These are phyloP conservation scores for Pseudogymnoascus sp. DNA, from an alignment of 2,329 filamentous ascomycete species.

Conservation along the genomic window DNA sequence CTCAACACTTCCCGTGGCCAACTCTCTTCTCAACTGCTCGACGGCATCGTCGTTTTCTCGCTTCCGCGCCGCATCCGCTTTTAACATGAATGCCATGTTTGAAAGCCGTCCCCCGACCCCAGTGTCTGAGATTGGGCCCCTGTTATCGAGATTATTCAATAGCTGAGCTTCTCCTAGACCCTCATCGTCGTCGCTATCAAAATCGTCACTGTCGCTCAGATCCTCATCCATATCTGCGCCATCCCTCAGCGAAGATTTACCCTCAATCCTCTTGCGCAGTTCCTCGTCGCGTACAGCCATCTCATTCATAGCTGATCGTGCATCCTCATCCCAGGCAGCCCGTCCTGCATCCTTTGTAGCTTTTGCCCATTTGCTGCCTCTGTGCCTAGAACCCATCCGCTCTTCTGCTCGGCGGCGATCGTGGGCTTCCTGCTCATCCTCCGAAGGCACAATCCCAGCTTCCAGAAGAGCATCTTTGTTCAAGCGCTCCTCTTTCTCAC, in stretches of 20 bases:
- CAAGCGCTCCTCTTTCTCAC: slow-evolving; percentile 47
- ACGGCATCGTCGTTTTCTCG: slow-evolving; percentile 73
- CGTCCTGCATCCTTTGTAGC: slow-evolving; percentile 55
- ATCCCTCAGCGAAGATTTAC: slow-evolving; percentile 43
- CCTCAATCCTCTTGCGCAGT: slow-evolving; percentile 54
- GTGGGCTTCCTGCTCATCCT: slow-evolving; percentile 54
- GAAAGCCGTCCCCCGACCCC: slow-evolving; percentile 58
- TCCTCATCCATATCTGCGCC: slow-evolving; percentile 39
- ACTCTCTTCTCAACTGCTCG: slow-evolving; percentile 58
- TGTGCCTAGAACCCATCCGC: slow-evolving; percentile 61
- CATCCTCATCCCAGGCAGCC: slow-evolving; percentile 61
- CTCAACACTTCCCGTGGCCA: slow-evolving; percentile 55
- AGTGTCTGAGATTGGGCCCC: background rate
- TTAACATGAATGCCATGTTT: slow-evolving; percentile 90
- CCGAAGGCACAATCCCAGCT: slow-evolving; percentile 50
- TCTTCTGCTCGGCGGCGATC: slow-evolving; percentile 58
- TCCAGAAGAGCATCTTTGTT: slow-evolving; percentile 50
- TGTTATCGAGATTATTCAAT: slow-evolving; percentile 38
- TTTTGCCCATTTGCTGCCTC: slow-evolving; percentile 66
- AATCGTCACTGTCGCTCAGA: slow-evolving; percentile 50
- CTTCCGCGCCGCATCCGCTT: slow-evolving; percentile 69
- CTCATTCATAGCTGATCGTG: slow-evolving; percentile 53
- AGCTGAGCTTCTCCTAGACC: slow-evolving; percentile 40
- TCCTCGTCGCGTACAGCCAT: slow-evolving; percentile 60
- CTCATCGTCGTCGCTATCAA: slow-evolving; percentile 40